A percentile compares a stretch with the other conserved stretches of the same genome.
phyloP scores from a whole-genome alignment of 306 rosid species.

The Cicer chorassanicum region DNA sequence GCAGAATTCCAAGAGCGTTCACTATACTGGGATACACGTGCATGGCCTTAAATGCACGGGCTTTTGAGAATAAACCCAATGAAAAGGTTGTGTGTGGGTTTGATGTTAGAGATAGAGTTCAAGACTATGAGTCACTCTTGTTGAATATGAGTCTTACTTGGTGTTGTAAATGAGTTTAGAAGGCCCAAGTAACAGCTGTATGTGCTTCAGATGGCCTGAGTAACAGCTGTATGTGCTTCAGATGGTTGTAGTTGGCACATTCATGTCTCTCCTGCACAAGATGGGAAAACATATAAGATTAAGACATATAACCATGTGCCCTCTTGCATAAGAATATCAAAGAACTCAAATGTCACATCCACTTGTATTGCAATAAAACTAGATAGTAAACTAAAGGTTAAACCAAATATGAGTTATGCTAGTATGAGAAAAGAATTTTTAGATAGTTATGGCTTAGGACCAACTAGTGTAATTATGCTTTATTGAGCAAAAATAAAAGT shows the following conservation, averaged over 20 bases:
- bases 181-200: background rate
- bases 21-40: too few species aligned
- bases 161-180: background rate
- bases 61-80: too few species aligned
- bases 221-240: background rate
- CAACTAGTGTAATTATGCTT: background rate
- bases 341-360: background rate
- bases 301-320: background rate
- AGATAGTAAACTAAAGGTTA: background rate
- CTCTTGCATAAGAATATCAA: background rate
- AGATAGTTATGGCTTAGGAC: background rate
- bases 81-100: too few species aligned
- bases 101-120: too few species aligned
- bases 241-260: background rate
- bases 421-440: background rate
- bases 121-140: too few species aligned
- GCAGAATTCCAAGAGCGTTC: too few species aligned
- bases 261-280: background rate
- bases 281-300: background rate
- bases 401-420: background rate
- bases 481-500: background rate
- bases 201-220: background rate
- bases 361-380: background rate
- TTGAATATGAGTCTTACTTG: too few species aligned
- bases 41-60: too few species aligned